These are phyloP conservation scores for Myxozyma geophila DNA, from an alignment of 805 yeast genomes.

Conservation along the genomic window DNA sequence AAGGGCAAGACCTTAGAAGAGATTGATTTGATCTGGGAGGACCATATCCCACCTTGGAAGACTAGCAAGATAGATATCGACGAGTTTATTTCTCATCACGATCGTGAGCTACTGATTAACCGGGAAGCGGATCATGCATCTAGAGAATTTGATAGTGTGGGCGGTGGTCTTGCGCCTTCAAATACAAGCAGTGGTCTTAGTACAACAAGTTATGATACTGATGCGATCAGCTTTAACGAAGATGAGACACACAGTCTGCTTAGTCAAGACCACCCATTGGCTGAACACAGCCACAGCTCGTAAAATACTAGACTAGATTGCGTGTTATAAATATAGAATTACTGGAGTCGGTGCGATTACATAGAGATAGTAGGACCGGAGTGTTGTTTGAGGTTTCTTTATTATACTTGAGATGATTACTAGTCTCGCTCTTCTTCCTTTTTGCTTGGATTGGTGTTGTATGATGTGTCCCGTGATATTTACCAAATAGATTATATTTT, in stretches of 20 bases:
- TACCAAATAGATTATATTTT: not conserved
- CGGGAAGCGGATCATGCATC: not conserved
- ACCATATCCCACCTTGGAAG: slow-evolving; percentile 38
- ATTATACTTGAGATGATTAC: not conserved
- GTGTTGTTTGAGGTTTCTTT: not conserved
- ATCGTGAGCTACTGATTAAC: not conserved
- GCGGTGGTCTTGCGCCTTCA: not conserved
- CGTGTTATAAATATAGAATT: no score
- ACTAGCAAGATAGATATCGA: slow-evolving; percentile 57
- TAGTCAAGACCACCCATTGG: not conserved
- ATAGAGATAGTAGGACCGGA: no score
- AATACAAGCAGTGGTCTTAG: slow-evolving; percentile 5
- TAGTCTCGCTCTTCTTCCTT: not conserved
- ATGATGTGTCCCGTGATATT: not conserved
- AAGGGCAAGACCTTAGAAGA: slow-evolving; percentile 74
- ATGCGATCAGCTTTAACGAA: slow-evolving; percentile 9
- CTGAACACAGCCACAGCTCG: not conserved
- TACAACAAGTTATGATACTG: slow-evolving; percentile 11
- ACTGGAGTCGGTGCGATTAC: no score
- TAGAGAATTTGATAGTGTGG: slow-evolving; percentile 1
- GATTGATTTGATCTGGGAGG: slow-evolving; percentile 50
- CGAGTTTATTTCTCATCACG: slow-evolving; percentile 48
- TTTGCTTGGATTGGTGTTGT: not conserved
- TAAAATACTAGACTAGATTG: no score
- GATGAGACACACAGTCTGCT: slow-evolving; percentile 6